Evolutionary conservation across 1,139 yeast species (phyloP).

Genomic region (Geotrichum candidum): DNA sequence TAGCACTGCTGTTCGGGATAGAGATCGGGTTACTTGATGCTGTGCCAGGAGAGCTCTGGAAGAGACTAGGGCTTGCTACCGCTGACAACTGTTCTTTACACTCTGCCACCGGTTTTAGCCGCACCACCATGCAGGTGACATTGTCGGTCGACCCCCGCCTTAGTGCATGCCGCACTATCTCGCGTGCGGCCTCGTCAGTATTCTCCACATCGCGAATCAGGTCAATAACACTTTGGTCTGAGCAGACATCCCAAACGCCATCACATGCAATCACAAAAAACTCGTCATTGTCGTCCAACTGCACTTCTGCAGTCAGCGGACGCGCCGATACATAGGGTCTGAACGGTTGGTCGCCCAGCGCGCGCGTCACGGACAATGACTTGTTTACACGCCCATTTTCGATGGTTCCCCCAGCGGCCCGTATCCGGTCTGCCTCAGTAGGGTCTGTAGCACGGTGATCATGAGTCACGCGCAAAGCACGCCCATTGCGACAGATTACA

Average conservation of each 20-base stretch:
- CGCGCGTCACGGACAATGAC: slow-evolving; percentile 75
- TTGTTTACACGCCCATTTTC: slow-evolving; percentile 76
- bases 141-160: slow-evolving; percentile 73
- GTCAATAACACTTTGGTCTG: slow-evolving; percentile 71
- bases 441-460: slow-evolving; percentile 76
- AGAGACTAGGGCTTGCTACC: neutral
- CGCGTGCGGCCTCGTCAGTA: slow-evolving; percentile 59
- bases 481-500: slow-evolving; percentile 59
- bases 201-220: slow-evolving; percentile 46
- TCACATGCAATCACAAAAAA: slow-evolving; percentile 84
- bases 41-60: neutral
- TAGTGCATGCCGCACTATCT: slow-evolving; percentile 63
- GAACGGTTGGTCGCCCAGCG: slow-evolving; percentile 79
- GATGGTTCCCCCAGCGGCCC: slow-evolving; percentile 64
- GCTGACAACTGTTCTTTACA: neutral
- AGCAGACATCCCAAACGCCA: slow-evolving; percentile 87
- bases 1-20: neutral
- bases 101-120: slow-evolving; percentile 21
- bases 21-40: neutral
- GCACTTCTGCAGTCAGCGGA: slow-evolving; percentile 58
- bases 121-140: slow-evolving; percentile 74
- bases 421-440: slow-evolving; percentile 59
- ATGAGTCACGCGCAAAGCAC: slow-evolving; percentile 61
- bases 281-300: slow-evolving; percentile 46
- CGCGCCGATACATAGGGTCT: slow-evolving; percentile 70